Percentiles rank a stretch among this genome's conserved stretches.
phyloP scores from a whole-genome alignment of 805 yeast genomes.

The Maudiozyma saulgeensis region DNA sequence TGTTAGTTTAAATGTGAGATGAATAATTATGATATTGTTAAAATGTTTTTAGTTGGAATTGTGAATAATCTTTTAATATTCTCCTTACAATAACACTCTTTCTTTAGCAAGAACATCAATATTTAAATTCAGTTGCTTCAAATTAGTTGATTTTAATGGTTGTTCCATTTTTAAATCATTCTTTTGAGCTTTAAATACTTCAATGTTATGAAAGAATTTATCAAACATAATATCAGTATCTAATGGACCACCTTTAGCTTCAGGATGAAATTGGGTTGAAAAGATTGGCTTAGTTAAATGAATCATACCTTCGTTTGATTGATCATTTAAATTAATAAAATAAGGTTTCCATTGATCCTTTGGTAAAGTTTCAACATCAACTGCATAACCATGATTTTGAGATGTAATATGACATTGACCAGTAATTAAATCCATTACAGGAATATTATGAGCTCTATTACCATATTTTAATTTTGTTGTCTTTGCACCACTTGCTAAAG shows the following conservation, averaged over 20 bases:
- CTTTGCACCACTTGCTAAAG: constrained; percentile 89
- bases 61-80: neutral
- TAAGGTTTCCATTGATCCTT: constrained; percentile 67
- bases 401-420: constrained; percentile 97
- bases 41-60: too few relatives aligned
- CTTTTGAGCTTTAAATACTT: constrained; percentile 30
- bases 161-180: neutral
- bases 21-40: too few relatives aligned
- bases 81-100: constrained; percentile 20
- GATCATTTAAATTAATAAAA: constrained; percentile 88
- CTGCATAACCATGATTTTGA: constrained; percentile 98
- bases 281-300: constrained; percentile 82
- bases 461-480: constrained; percentile 93
- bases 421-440: constrained; percentile 80
- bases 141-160: constrained; percentile 12
- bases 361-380: constrained; percentile 69
- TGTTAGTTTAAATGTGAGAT: too few relatives aligned
- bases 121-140: constrained; percentile 13
- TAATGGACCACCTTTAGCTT: constrained; percentile 97
- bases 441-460: constrained; percentile 97
- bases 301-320: constrained; percentile 95
- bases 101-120: constrained; percentile 24
- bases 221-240: constrained; percentile 89
- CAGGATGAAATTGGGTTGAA: constrained; percentile 98
- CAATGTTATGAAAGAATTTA: constrained; percentile 68